These are phyloP conservation scores for Blumeriella jaapii DNA, from an alignment of 2,329 filamentous ascomycete genomes.

Conservation along the genomic window DNA sequence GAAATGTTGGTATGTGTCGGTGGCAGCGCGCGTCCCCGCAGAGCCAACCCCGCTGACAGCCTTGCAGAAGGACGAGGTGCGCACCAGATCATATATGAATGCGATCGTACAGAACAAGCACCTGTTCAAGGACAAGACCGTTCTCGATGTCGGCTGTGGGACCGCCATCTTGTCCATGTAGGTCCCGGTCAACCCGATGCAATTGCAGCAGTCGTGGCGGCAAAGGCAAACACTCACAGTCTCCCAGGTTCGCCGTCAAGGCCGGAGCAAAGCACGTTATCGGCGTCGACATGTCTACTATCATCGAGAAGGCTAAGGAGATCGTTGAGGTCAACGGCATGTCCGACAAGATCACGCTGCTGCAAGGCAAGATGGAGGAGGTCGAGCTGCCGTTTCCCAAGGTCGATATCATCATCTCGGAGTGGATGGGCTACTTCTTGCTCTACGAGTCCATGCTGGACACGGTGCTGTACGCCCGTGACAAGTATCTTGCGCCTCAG, in stretches of 20 bases:
- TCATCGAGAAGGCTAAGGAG: slow-evolving; percentile 95
- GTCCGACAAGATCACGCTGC: slow-evolving; percentile 88
- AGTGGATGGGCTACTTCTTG: slow-evolving; percentile 99
- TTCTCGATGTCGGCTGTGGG: slow-evolving; percentile 94
- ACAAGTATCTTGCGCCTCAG: slow-evolving; percentile 76
- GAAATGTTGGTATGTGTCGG: slow-evolving; percentile 78
- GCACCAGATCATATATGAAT: slow-evolving; percentile 93
- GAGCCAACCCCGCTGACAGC: slow-evolving; percentile 10
- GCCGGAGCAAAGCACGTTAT: slow-evolving; percentile 98
- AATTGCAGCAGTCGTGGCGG: slow-evolving; percentile 1
- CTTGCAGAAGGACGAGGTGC: slow-evolving; percentile 88
- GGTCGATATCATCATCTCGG: slow-evolving; percentile 98
- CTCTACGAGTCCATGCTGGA: slow-evolving; percentile 99
- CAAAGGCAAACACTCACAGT: slow-evolving; percentile 11
- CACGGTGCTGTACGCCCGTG: slow-evolving; percentile 91
- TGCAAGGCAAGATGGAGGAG: slow-evolving; percentile 99
- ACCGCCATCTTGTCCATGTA: slow-evolving; percentile 98
- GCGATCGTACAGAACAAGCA: slow-evolving; percentile 96
- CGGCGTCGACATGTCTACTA: slow-evolving; percentile 98
- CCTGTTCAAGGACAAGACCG: slow-evolving; percentile 81
- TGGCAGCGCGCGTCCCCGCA: slow-evolving; percentile 11
- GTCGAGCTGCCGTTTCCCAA: slow-evolving; percentile 85
- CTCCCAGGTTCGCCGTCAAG: slow-evolving; percentile 82
- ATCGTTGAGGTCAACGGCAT: slow-evolving; percentile 90
- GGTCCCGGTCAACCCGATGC: slow-evolving; percentile 29